Percentiles rank a stretch among this genome's conserved stretches.
Evolutionary conservation across 257 asterid genomes (phyloP).

Genomic region (Plantago major): DNA sequence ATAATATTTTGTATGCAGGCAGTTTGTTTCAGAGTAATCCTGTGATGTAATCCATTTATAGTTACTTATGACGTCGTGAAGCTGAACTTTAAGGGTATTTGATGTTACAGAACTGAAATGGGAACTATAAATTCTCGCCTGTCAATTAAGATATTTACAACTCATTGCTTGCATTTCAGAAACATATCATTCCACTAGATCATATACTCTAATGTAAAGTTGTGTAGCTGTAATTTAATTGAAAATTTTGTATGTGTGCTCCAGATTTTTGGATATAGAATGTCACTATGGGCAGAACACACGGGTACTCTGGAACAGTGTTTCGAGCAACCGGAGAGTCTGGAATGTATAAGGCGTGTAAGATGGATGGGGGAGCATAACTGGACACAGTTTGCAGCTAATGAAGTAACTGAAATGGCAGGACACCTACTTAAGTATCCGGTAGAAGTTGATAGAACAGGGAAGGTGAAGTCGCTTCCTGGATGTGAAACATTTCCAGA

Average conservation of each 20-base stretch:
- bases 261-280: constrained; percentile 87
- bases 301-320: constrained; percentile 57
- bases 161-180: neutral
- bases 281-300: constrained; percentile 90
- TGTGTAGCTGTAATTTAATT: constrained; percentile 3
- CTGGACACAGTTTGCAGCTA: constrained; percentile 72
- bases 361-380: constrained; percentile 62
- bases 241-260: constrained; percentile 7
- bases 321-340: constrained; percentile 66
- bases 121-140: no score
- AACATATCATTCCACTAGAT: constrained; percentile 1
- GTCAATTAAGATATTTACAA: no score
- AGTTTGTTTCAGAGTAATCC: no score
- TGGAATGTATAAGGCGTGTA: constrained; percentile 63
- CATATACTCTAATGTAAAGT: neutral
- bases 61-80: no score
- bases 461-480: constrained; percentile 67
- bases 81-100: no score
- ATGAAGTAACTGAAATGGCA: constrained; percentile 48
- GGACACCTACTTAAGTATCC: constrained; percentile 95
- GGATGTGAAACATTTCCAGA: constrained; percentile 85
- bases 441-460: constrained; percentile 63
- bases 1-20: no score
- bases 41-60: no score
- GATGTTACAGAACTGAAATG: no score